Percentiles rank a stretch among this genome's conserved stretches.
Evolutionary conservation across 306 rosid genomes (phyloP).

Genomic region (Acmispon strigosus): DNA sequence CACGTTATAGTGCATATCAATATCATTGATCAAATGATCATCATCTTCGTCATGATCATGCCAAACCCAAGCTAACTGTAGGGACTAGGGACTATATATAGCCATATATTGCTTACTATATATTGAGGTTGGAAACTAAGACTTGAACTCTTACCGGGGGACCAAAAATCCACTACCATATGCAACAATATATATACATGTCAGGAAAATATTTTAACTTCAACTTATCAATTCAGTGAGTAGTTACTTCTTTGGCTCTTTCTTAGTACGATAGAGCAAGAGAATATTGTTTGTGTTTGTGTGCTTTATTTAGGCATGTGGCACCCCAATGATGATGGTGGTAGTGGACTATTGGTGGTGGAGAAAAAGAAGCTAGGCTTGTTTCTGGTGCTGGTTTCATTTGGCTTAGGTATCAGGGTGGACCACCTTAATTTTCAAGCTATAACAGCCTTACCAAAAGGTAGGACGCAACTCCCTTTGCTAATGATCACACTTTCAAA

Average conservation of each 20-base stretch:
- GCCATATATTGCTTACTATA: background rate
- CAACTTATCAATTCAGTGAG: background rate
- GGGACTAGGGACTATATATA: background rate
- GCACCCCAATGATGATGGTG: constrained; percentile 8
- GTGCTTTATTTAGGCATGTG: constrained; percentile 2
- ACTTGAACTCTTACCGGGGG: constrained; percentile 20
- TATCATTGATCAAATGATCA: background rate
- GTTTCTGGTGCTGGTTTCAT: background rate
- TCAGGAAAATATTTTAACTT: constrained; percentile 1
- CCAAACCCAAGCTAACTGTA: background rate
- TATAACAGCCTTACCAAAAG: background rate
- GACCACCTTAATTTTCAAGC: background rate
- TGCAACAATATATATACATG: background rate
- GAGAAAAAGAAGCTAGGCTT: background rate
- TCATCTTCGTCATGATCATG: background rate
- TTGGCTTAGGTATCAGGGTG: background rate
- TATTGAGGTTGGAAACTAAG: constrained; percentile 16
- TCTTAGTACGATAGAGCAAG: background rate
- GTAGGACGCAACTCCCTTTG: background rate
- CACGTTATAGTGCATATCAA: background rate
- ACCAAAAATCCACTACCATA: constrained; percentile 17
- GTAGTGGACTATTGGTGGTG: too few species aligned
- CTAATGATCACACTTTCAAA: constrained; percentile 6
- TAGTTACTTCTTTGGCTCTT: constrained; percentile 22
- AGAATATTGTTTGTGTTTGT: background rate